Conservation (phyloP, 352 stramenopile genomes). For the Peronospora farinosa region DNA sequence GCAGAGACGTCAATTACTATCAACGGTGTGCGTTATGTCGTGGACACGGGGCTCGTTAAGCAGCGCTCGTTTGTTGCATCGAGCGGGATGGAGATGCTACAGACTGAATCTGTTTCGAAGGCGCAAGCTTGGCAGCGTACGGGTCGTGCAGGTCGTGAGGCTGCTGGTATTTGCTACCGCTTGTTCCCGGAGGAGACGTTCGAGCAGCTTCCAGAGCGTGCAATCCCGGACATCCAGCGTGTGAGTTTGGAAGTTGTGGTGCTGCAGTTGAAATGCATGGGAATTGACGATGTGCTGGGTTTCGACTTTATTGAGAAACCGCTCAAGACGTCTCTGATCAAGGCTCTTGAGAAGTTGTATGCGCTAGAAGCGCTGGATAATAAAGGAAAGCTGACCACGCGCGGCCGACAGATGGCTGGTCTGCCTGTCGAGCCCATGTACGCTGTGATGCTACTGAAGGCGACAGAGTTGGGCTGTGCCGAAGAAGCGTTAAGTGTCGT, state of each 20-base stretch:
- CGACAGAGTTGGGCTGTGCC: slow-evolving; percentile 67
- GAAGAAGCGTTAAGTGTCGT: slow-evolving; percentile 84
- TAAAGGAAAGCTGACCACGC: slow-evolving; percentile 56
- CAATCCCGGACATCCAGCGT: slow-evolving; percentile 79
- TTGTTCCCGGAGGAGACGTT: slow-evolving; percentile 84
- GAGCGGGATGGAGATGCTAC: slow-evolving; percentile 85
- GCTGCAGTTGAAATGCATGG: slow-evolving; percentile 83
- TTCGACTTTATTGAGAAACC: slow-evolving; percentile 89
- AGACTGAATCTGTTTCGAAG: slow-evolving; percentile 83
- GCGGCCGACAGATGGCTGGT: slow-evolving; percentile 78
- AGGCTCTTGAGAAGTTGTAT: slow-evolving; percentile 81
- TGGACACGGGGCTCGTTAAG: slow-evolving; percentile 85
- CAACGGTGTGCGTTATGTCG: slow-evolving; percentile 89
- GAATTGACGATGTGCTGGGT: slow-evolving; percentile 72
- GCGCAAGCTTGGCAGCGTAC: slow-evolving; percentile 89
- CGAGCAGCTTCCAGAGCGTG: slow-evolving; percentile 66
- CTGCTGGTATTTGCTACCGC: slow-evolving; percentile 71
- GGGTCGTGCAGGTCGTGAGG: slow-evolving; percentile 83
- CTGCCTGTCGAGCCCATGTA: slow-evolving; percentile 87
- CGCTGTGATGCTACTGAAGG: slow-evolving; percentile 82
- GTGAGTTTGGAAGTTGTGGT: slow-evolving; percentile 82
- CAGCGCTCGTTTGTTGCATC: slow-evolving; percentile 83
- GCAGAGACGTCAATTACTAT: slow-evolving; percentile 98
- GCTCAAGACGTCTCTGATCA: slow-evolving; percentile 62
- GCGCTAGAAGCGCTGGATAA: slow-evolving; percentile 61